These are phyloP conservation scores for Backusella westeae DNA, from an alignment of 192 early-diverging fungal genomes.

Conservation along the genomic window DNA sequence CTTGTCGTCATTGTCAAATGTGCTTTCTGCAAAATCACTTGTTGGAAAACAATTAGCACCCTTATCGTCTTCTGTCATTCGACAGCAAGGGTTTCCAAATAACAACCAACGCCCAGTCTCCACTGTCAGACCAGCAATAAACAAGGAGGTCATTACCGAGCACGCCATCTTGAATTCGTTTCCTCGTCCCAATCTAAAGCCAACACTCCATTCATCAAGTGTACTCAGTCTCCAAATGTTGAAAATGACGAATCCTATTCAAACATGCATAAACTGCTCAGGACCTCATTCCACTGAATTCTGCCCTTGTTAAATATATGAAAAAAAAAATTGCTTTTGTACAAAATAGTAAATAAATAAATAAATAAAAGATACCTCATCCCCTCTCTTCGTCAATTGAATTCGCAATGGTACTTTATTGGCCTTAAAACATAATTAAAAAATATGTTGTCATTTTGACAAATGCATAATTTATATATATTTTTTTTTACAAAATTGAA, in stretches of 20 bases:
- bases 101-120: not conserved
- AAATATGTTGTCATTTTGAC: no score
- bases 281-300: slow-evolving; percentile 42
- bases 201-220: slow-evolving; percentile 31
- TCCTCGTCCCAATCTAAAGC: slow-evolving; percentile 37
- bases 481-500: no score
- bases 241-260: not conserved
- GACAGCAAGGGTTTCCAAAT: not conserved
- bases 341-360: not conserved
- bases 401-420: no score
- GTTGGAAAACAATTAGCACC: not conserved
- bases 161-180: slow-evolving; percentile 20
- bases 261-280: slow-evolving; percentile 32
- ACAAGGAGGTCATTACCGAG: slow-evolving; percentile 30
- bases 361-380: not conserved
- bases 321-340: not conserved
- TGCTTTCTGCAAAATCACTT: not conserved
- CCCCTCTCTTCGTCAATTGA: not conserved
- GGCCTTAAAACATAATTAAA: no score
- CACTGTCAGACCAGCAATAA: not conserved
- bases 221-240: slow-evolving; percentile 7
- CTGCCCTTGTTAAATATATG: slow-evolving; percentile 31
- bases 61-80: not conserved
- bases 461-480: no score
- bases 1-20: not conserved